Evolutionary conservation across 306 rosid species (phyloP).

Genomic region (Cucurbita argyrosperma): DNA sequence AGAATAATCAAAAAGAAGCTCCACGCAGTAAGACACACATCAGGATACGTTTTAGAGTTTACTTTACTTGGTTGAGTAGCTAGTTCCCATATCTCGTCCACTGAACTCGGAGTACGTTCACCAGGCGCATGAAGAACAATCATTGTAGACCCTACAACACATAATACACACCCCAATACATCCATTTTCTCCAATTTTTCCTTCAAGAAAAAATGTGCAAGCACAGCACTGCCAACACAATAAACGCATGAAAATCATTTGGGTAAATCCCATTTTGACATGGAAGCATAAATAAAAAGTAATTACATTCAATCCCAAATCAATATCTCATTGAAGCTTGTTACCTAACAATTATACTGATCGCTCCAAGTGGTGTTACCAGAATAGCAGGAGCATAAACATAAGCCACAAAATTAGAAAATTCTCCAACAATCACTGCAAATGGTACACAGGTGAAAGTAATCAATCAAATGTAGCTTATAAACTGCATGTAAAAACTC

Average conservation of each 20-base stretch:
- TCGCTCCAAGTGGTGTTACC: constrained; percentile 85
- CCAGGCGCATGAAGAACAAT: constrained; percentile 75
- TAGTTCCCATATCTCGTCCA: constrained; percentile 63
- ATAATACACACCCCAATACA: constrained; percentile 73
- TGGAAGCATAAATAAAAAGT: neutral
- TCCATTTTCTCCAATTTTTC: constrained; percentile 83
- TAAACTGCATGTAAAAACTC: neutral
- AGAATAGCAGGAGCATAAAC: constrained; percentile 76
- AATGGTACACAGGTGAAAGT: neutral
- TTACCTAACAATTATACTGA: constrained; percentile 88
- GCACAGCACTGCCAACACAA: constrained; percentile 47
- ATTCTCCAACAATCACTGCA: constrained; percentile 77
- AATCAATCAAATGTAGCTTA: constrained; percentile 9
- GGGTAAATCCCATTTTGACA: neutral
- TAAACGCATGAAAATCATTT: neutral
- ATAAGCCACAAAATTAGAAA: constrained; percentile 78
- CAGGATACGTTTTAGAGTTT: constrained; percentile 7
- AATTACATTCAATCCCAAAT: neutral
- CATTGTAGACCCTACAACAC: constrained; percentile 59
- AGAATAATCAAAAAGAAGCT: neutral
- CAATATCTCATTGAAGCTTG: neutral
- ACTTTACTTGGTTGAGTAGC: constrained; percentile 80
- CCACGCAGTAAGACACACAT: neutral
- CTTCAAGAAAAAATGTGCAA: constrained; percentile 70
- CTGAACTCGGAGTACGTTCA: constrained; percentile 43